Percentiles rank a stretch among this genome's conserved stretches.
Conservation (phyloP, 2,329 filamentous ascomycete genomes). For the Drechslerella coelobrocha region DNA sequence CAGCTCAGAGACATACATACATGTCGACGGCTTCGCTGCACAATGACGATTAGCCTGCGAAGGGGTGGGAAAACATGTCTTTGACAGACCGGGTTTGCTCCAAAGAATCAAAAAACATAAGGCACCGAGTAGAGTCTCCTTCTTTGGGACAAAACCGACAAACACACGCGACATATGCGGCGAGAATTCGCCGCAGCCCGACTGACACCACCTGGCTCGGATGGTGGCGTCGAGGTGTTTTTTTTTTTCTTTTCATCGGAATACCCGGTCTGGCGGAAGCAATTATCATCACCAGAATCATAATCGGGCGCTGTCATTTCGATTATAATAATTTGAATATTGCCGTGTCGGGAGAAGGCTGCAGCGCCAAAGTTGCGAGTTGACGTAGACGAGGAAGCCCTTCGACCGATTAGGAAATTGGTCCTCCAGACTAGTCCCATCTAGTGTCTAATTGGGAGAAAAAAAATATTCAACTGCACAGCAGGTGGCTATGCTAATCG, state of each 20-base stretch:
- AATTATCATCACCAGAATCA: not conserved
- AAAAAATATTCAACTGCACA: constrained; percentile 17
- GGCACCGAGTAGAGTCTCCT: not conserved
- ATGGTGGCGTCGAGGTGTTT: constrained; percentile 23
- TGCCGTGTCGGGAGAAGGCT: not conserved
- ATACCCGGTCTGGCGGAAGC: not conserved
- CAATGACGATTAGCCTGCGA: constrained; percentile 40
- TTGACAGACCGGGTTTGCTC: constrained; percentile 39
- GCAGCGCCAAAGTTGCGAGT: constrained; percentile 8
- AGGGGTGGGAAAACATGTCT: constrained; percentile 12
- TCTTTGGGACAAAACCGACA: constrained; percentile 8
- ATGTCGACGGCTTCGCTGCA: constrained; percentile 31
- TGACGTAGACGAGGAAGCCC: constrained; percentile 27
- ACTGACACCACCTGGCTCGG: constrained; percentile 7
- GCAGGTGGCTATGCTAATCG: constrained; percentile 36
- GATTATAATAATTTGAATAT: not conserved
- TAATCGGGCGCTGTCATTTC: not conserved
- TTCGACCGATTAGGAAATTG: constrained; percentile 8
- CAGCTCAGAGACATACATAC: constrained; percentile 5
- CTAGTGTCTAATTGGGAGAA: constrained; percentile 46
- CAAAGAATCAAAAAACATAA: constrained; percentile 1
- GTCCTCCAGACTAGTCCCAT: constrained; percentile 28
- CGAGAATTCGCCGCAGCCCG: constrained; percentile 23
- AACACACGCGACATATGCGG: constrained; percentile 25
- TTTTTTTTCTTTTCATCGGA: not conserved